Conservation (phyloP, 768 basidiomycete species). For the Lanmaoa pseudosensibilis region DNA sequence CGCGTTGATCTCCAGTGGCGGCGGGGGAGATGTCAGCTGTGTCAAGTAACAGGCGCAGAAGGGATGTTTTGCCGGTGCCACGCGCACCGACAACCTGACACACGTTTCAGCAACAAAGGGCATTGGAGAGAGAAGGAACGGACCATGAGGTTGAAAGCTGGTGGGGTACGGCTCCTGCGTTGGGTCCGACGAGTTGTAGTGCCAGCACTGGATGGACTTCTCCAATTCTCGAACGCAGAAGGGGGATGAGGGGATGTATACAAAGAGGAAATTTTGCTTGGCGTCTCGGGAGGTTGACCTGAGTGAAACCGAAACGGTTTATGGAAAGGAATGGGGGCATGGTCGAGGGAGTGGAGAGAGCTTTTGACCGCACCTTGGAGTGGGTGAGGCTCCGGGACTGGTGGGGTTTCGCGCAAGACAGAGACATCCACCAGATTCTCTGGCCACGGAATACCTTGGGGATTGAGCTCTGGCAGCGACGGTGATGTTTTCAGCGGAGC, state of each 20-base stretch:
- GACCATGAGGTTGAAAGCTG: constrained; percentile 88
- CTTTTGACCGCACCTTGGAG: constrained; percentile 70
- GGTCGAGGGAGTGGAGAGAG: constrained; percentile 56
- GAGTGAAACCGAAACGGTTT: constrained; percentile 68
- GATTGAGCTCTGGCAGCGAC: constrained; percentile 74
- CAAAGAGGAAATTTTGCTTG: constrained; percentile 59
- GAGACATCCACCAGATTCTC: constrained; percentile 76
- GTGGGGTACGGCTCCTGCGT: constrained; percentile 62
- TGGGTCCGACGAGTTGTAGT: constrained; percentile 54
- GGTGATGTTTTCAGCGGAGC: constrained; percentile 68
- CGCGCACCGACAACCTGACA: constrained; percentile 73
- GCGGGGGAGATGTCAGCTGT: constrained; percentile 80
- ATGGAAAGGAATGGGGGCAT: constrained; percentile 70
- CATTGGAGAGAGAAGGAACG: constrained; percentile 8
- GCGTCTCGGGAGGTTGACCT: constrained; percentile 33
- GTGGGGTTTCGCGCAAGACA: constrained; percentile 51
- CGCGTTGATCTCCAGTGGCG: constrained; percentile 73
- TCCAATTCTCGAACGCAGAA: constrained; percentile 61
- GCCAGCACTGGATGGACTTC: constrained; percentile 37
- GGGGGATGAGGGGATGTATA: constrained; percentile 64
- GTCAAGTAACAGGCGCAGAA: constrained; percentile 76
- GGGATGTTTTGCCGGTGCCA: constrained; percentile 83
- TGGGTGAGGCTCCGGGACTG: constrained; percentile 34
- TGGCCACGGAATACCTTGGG: constrained; percentile 82
- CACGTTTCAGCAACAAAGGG: constrained; percentile 3